Evolutionary conservation across 257 asterid species (phyloP).

Genomic region (Solanum corneliomulleri): DNA sequence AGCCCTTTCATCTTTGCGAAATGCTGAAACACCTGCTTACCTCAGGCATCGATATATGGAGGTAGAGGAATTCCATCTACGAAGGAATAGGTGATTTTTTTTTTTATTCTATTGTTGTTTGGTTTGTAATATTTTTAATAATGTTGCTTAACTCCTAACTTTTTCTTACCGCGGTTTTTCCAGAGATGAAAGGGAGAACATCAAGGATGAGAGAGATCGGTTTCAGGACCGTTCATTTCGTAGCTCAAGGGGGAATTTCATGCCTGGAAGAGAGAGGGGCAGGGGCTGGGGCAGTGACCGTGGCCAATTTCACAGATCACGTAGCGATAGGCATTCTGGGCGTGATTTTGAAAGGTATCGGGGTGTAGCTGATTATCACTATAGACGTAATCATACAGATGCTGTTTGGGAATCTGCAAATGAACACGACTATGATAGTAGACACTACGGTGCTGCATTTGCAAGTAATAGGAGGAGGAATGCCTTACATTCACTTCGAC

Average conservation of each 20-base stretch:
- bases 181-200: no score
- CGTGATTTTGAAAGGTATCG: no score
- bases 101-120: not conserved
- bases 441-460: no score
- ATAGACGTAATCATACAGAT: no score
- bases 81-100: slow-evolving; percentile 53
- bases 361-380: no score
- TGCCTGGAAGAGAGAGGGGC: slow-evolving; percentile 52
- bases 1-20: slow-evolving; percentile 17
- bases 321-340: no score
- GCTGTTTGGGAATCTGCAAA: no score
- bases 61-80: slow-evolving; percentile 29
- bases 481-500: no score
- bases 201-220: slow-evolving; percentile 25
- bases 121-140: not conserved
- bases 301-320: no score
- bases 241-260: slow-evolving; percentile 40
- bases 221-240: slow-evolving; percentile 38
- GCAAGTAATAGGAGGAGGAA: no score
- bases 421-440: no score
- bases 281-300: no score
- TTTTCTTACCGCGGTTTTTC: not conserved
- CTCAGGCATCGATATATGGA: slow-evolving; percentile 33
- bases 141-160: not conserved
- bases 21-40: slow-evolving; percentile 25